Percentiles rank a stretch among this genome's conserved stretches.
phyloP scores from a whole-genome alignment of 129 eudicot species.

The Flaveria robusta region DNA sequence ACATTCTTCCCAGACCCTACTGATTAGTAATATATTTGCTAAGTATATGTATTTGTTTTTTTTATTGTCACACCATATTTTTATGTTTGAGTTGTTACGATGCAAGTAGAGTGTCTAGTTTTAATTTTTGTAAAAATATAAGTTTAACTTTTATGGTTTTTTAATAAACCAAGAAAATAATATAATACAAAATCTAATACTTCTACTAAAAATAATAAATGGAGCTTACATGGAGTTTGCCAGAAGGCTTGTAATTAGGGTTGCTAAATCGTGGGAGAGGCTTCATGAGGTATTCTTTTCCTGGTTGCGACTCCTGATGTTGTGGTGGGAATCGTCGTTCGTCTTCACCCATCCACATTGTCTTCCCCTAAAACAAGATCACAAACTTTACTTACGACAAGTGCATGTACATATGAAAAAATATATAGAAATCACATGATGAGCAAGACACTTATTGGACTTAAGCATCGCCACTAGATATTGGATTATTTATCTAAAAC shows the following conservation, averaged over 20 bases:
- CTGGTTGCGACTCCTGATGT: slow-evolving; percentile 71
- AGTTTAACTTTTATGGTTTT: too few relatives aligned
- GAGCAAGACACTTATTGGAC: too few relatives aligned
- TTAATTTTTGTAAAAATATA: too few relatives aligned
- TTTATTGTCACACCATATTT: too few relatives aligned
- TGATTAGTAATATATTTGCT: too few relatives aligned
- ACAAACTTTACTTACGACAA: background rate
- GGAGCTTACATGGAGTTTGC: slow-evolving; percentile 57
- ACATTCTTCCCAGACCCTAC: too few relatives aligned
- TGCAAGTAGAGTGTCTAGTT: too few relatives aligned
- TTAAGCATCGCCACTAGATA: background rate
- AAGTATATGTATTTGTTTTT: too few relatives aligned
- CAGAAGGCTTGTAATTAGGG: slow-evolving; percentile 53
- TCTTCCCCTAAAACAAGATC: background rate
- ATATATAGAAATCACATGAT: background rate
- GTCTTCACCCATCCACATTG: slow-evolving; percentile 14
- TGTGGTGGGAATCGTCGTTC: slow-evolving; percentile 64
- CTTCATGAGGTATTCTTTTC: slow-evolving; percentile 76
- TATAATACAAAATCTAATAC: too few relatives aligned
- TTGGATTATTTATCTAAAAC: too few relatives aligned
- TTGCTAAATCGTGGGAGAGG: slow-evolving; percentile 50
- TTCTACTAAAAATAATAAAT: background rate
- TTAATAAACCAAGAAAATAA: too few relatives aligned
- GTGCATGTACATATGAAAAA: background rate
- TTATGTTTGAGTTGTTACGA: too few relatives aligned